Percentiles rank a stretch among this genome's conserved stretches.
These are phyloP conservation scores for Mycena vitilis DNA, from an alignment of 768 basidiomycete genomes.

Conservation along the genomic window DNA sequence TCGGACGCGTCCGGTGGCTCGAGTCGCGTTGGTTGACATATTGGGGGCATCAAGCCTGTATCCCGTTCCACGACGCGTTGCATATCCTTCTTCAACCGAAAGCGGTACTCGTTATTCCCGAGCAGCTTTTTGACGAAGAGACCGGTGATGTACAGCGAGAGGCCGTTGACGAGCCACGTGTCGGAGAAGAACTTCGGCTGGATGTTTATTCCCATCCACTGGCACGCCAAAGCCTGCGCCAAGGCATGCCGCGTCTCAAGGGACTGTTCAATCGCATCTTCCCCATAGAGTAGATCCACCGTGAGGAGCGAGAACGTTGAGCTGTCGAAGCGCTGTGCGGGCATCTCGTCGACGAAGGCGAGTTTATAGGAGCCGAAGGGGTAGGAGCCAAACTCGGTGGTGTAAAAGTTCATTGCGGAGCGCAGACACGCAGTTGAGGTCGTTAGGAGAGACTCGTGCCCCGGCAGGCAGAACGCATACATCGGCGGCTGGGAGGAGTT, in stretches of 20 bases:
- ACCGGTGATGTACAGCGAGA: conserved; percentile 90
- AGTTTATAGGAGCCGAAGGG: conserved; percentile 96
- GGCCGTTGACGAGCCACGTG: conserved; percentile 95
- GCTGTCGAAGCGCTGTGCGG: conserved; percentile 83
- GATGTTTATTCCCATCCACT: conserved; percentile 98
- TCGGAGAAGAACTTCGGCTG: conserved; percentile 94
- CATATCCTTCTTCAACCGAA: conserved; percentile 96
- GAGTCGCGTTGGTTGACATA: conserved; percentile 88
- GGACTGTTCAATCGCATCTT: conserved; percentile 92
- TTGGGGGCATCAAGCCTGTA: conserved; percentile 88
- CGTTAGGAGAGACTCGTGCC: conserved; percentile 78
- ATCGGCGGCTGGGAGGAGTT: conserved; percentile 78
- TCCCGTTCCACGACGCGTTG: conserved; percentile 91
- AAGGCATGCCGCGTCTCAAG: conserved; percentile 90
- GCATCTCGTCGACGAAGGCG: conserved; percentile 92
- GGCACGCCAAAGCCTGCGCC: conserved; percentile 89
- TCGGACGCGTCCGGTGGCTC: conserved; percentile 87
- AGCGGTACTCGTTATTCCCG: conserved; percentile 97
- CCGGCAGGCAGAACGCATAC: conserved; percentile 94
- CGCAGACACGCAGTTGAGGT: conserved; percentile 83
- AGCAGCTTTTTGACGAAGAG: conserved; percentile 88
- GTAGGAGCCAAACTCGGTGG: conserved; percentile 93
- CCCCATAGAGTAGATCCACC: conserved; percentile 85
- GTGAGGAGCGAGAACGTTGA: conserved; percentile 86
- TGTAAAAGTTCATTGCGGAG: conserved; percentile 92